Evolutionary conservation across 331 rosid genomes (phyloP), one percentile per base, ranked within the genome.

Genomic region (Spiraea crenata): DNA sequence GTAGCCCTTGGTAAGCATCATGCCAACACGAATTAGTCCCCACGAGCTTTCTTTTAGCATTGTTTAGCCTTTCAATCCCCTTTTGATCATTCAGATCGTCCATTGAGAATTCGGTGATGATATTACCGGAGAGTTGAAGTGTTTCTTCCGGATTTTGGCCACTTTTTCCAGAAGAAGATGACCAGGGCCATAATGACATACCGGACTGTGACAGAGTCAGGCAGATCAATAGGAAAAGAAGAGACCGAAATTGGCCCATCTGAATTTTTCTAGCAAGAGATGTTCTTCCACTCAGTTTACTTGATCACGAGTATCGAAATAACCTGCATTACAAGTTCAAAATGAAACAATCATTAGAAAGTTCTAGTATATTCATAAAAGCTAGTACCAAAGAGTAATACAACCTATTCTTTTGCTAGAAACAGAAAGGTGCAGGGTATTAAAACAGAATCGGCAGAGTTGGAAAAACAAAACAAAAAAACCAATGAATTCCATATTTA

Each of bases 11-110:
- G 69, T 90, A 88, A 51, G 97, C 93, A 41, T 73, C 76, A 49
- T 78, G 82, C 97, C 89, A 90, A 69, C 96, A 90, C 3, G 82
- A 69, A 47, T 87, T 89, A 51, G 88, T 58, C 0, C 79, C 62
- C 20, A 57, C 66, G 73, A 89, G 73, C 57, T 86, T 86, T 8
- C 63, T 77, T 63, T 75, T 75, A 31, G 93, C 93, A 39, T 84
- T 89, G 51, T 82, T 73, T 20, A 84, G 37, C 14, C 83, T 15
- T 39, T 80, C 55, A 6, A 76, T 31, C 69, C 87, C 97, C 59
- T 80, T 86, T 42, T 70, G 74, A 41, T 88, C 85, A 7, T 73
- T 72, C 56, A 86, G 73, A 14, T 76, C 79, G 5, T 92, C 86
- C 54, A 74, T 45, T 3, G 90, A 82, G 74, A 86, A 88, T 68